Conservation (phyloP, 345 rosid genomes). For the Sapria himalayana region DNA sequence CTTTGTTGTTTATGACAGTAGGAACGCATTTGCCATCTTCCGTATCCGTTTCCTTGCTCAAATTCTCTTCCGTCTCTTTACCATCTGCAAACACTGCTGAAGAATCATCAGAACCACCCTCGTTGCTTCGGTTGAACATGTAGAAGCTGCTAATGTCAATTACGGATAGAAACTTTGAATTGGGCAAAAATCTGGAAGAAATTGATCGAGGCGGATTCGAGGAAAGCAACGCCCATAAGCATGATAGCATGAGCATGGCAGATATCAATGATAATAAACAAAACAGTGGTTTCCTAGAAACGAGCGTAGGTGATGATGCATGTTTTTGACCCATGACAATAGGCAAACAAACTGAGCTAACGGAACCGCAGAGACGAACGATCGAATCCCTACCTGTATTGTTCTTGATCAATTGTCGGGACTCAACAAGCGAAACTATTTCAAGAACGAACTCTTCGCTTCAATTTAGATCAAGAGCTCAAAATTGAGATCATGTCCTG, state of each 20-base stretch:
- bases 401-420: too few species aligned
- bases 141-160: conserved; percentile 11
- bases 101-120: conserved; percentile 11
- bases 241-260: conserved; percentile 34
- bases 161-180: conserved; percentile 11
- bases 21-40: conserved; percentile 8
- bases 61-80: conserved; percentile 10
- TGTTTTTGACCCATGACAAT: conserved; percentile 40
- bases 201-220: conserved; percentile 20
- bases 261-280: conserved; percentile 23
- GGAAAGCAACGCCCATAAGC: conserved; percentile 49
- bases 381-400: too few species aligned
- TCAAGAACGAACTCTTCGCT: too few species aligned
- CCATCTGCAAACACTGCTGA: conserved; percentile 14
- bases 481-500: too few species aligned
- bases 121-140: conserved; percentile 3
- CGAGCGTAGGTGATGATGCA: conserved; percentile 12
- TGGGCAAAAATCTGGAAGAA: conserved; percentile 15
- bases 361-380: too few species aligned
- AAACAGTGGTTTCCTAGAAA: conserved; percentile 25
- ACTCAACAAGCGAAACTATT: too few species aligned
- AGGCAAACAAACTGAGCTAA: background rate
- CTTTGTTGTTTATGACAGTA: background rate
- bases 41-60: conserved; percentile 1
- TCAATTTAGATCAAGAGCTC: too few species aligned